Evolutionary conservation across 345 rosid species (phyloP).

Genomic region (Citrus hindsii): DNA sequence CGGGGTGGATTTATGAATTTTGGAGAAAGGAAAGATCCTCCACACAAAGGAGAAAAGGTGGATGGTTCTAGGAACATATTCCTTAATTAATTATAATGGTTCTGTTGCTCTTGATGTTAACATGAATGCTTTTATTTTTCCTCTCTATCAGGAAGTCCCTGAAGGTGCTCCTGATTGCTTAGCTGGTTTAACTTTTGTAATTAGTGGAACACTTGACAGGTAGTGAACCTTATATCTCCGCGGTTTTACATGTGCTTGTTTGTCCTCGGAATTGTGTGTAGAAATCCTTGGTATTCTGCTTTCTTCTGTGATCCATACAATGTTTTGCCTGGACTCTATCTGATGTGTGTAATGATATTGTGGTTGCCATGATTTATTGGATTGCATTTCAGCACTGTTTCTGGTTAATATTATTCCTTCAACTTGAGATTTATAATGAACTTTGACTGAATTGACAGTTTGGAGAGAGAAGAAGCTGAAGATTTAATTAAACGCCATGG

Average conservation of each 20-base stretch:
- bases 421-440: slow-evolving; percentile 9
- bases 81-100: background rate
- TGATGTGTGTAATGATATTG: background rate
- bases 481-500: slow-evolving; percentile 91
- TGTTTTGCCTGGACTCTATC: background rate
- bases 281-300: background rate
- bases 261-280: background rate
- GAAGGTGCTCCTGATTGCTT: slow-evolving; percentile 91
- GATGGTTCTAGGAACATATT: background rate
- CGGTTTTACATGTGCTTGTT: background rate
- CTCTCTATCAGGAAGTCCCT: slow-evolving; percentile 84
- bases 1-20: slow-evolving; percentile 90
- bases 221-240: slow-evolving; percentile 26
- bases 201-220: slow-evolving; percentile 99
- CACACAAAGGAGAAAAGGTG: slow-evolving; percentile 99
- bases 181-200: slow-evolving; percentile 84
- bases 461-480: slow-evolving; percentile 99
- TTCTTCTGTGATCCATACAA: background rate
- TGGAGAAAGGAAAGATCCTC: slow-evolving; percentile 98
- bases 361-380: background rate
- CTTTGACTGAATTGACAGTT: slow-evolving; percentile 41
- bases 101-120: slow-evolving; percentile 8
- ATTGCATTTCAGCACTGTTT: background rate
- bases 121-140: slow-evolving; percentile 17
- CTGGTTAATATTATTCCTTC: background rate